Percentiles rank a stretch among this genome's conserved stretches.
phyloP scores from a whole-genome alignment of 2,329 filamentous ascomycete species.

The Claviceps monticola region DNA sequence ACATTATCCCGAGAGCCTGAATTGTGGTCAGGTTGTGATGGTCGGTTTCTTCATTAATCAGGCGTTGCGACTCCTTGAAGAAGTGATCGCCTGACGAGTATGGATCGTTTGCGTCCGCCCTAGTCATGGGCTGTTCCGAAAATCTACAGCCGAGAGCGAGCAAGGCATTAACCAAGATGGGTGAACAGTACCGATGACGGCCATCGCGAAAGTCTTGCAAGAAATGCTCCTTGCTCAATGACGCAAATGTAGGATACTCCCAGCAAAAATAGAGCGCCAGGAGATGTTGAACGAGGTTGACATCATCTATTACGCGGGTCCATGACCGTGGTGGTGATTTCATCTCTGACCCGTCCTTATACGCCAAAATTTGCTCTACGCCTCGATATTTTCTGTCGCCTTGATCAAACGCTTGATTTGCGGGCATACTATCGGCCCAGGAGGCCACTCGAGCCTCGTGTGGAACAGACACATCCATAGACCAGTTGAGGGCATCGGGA shows the following conservation, averaged over 20 bases:
- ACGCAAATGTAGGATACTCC: conserved; percentile 62
- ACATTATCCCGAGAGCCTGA: conserved; percentile 65
- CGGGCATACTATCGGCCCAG: conserved; percentile 33
- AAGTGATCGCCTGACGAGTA: conserved; percentile 60
- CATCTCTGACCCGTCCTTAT: conserved; percentile 28
- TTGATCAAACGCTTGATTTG: conserved; percentile 18
- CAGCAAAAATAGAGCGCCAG: conserved; percentile 60
- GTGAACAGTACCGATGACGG: conserved; percentile 50
- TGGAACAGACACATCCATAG: conserved; percentile 22
- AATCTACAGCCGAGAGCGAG: conserved; percentile 55
- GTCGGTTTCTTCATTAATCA: conserved; percentile 43
- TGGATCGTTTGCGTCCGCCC: conserved; percentile 46
- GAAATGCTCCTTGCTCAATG: conserved; percentile 59
- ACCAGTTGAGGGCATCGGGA: conserved; percentile 33
- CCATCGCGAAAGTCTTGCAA: conserved; percentile 49
- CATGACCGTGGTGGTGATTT: conserved; percentile 33
- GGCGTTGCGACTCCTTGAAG: conserved; percentile 52
- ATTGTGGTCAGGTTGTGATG: conserved; percentile 55
- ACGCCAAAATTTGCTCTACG: conserved; percentile 34
- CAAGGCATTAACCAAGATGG: conserved; percentile 51
- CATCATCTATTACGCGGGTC: conserved; percentile 47
- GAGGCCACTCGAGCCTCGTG: conserved; percentile 33
- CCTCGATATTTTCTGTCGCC: conserved; percentile 22
- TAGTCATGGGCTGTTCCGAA: conserved; percentile 49
- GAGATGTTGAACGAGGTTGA: conserved; percentile 46